Base-by-base conservation (phyloP, 768 basidiomycete species). In the Collybia sp. region DNA sequence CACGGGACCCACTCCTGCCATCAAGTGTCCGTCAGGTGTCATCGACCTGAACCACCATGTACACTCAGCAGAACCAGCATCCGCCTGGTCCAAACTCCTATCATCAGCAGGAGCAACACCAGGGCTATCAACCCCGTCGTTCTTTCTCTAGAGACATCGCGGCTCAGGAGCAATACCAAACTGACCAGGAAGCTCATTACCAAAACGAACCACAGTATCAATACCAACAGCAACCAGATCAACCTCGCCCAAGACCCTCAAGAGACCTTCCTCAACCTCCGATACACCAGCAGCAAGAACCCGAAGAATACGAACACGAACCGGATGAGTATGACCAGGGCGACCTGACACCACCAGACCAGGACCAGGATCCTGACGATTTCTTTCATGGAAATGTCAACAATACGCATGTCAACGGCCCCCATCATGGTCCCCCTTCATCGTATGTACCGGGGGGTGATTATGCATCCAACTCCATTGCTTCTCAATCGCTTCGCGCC, bases 401-500 rank as follows among this genome's bases (percentile, higher is more conserved):
- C 19, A 39, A 45, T 8, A 46, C 35, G 37, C 59, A 60, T 37
- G 52, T 53, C 8, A 62, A 64, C 35, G 57, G 57, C 50, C 56
- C 58, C 12, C 56, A 62, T 42, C 60, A 63, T 41, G 58, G 61
- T 15, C 58, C 59, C 31, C 55, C 58, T 2, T 48, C 64, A 12
- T 68, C 65, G 54, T 64, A 64, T 43, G 48, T 45, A 32, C 20
- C 15, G 15, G 40, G 37, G n/a, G 18, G 37, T 38, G 40, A 43
- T 3, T 15, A 13, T 44, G 20, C 15, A 35, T n/a, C 69, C 48
- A 60, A 66, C 47, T 77, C 77, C 4, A 59, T 71, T 37, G 65
- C 75, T 6, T 67, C 75, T 6, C 78, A 79, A 49, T 83, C 83
- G 15, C 61, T 81, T 48, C 79, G 83, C 25, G 79, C 80, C 0